Base-by-base conservation (phyloP, 768 basidiomycete genomes). In the Phylloporus rhodoxanthus region DNA sequence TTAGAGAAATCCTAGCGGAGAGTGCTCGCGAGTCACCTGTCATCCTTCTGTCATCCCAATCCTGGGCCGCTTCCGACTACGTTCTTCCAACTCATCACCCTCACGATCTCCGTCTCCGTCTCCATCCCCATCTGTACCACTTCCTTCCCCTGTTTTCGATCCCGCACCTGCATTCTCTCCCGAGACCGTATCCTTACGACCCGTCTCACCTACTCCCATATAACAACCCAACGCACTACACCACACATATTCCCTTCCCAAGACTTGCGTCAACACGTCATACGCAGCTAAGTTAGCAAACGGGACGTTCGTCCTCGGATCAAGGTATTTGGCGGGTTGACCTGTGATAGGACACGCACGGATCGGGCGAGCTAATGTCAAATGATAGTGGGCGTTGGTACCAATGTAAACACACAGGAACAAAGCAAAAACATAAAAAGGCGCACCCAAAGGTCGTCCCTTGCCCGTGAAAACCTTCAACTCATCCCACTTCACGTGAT, bases 321-420 rank as follows among this genome's bases (percentile, higher is more conserved):
- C 91, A 33, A 80, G 62, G 61, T 97, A 97, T 39, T 70, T 77
- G 0, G 91, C 92, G 4, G 75, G 72, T 37, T 74, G 74, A 3
- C 94, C 94, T 0, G 90, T 94, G 52, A 97, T 79, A 0, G 80
- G 80, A 63, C 93, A 95, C 7, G 65, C 72, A 47, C 76, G 78
- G 15, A 74, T 74, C 0, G 82, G 82, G 14, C 86, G 84, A 21
- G 77, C 90, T 91, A 30, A 13, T 5, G 29, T 30, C 29, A 30
- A 30, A 4, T 30, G 13, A 30, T 30, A 30, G 28, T 7, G 10
- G 28, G 9, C 28, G 28, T 29, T 29, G 10, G 28, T 29, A 29
- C 28, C 28, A 29, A 29, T 29, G 9, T 29, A 29, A 29, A 11
- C 28, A 29, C 28, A 29, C 28, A 29, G 28, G 10, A 29, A 29